Conservation (phyloP, 495 filamentous ascomycete species). For the Immersiella caudata region DNA sequence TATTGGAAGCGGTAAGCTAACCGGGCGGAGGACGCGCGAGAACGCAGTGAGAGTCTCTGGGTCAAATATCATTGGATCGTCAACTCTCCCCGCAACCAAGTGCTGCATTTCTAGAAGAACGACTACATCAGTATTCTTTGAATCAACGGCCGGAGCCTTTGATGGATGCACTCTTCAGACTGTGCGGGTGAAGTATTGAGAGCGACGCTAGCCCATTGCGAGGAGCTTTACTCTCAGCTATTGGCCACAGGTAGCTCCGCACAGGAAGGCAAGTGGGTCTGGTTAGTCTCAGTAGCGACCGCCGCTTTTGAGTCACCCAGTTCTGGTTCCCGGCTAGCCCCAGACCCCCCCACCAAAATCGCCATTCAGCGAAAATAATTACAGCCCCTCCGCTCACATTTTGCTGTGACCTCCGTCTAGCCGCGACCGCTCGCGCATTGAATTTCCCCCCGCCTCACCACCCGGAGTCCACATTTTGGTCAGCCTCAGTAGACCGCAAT, state of each 20-base stretch:
- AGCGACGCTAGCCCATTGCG: background rate
- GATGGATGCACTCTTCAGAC: background rate
- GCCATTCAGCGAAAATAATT: constrained; percentile 42
- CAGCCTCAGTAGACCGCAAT: constrained; percentile 35
- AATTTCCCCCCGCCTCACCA: constrained; percentile 13
- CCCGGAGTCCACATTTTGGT: constrained; percentile 15
- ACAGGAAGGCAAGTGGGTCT: background rate
- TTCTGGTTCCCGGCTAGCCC: constrained; percentile 31
- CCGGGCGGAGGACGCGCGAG: too few species aligned
- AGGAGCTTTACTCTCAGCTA: background rate
- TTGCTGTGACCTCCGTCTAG: constrained; percentile 24
- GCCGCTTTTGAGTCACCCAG: constrained; percentile 20
- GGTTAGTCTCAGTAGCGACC: background rate
- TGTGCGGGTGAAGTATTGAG: background rate
- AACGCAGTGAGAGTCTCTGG: too few species aligned
- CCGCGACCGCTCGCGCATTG: constrained; percentile 27
- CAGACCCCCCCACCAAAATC: constrained; percentile 44
- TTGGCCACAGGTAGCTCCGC: background rate
- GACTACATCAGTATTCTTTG: background rate
- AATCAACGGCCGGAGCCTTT: background rate
- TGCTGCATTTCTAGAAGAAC: background rate
- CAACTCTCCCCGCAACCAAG: background rate
- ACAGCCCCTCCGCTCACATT: constrained; percentile 37
- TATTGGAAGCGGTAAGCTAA: too few species aligned
- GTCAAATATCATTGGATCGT: background rate